Evolutionary conservation across 768 basidiomycete species (phyloP).

Genomic region (Trametes gibbosa): DNA sequence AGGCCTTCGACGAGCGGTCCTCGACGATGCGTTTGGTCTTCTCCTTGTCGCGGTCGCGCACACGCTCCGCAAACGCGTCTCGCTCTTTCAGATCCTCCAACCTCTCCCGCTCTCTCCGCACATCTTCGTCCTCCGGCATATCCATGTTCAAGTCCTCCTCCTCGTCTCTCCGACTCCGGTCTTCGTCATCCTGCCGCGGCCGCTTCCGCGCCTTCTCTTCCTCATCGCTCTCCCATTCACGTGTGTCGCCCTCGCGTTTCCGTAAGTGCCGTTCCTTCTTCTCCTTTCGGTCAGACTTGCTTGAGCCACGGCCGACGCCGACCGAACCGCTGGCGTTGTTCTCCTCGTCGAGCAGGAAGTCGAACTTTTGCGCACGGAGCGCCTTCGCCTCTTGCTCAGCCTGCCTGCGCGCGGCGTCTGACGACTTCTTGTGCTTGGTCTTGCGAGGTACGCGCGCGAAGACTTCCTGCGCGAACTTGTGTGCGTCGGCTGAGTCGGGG

Average conservation of each 20-base stretch:
- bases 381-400: conserved; percentile 75
- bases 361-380: conserved; percentile 70
- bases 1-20: conserved; percentile 79
- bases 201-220: conserved; percentile 75
- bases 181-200: conserved; percentile 46
- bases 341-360: conserved; percentile 82
- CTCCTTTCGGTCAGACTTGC: conserved; percentile 44
- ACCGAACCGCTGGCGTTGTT: conserved; percentile 38
- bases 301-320: conserved; percentile 33
- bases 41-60: conserved; percentile 79
- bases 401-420: conserved; percentile 52
- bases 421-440: conserved; percentile 60
- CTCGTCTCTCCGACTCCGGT: conserved; percentile 30
- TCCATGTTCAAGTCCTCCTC: conserved; percentile 42
- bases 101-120: conserved; percentile 68
- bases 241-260: conserved; percentile 78
- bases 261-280: conserved; percentile 61
- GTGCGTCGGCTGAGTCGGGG: conserved; percentile 76
- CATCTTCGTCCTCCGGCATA: conserved; percentile 66
- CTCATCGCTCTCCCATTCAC: conserved; percentile 90
- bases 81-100: conserved; percentile 79
- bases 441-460: conserved; percentile 77
- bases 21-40: conserved; percentile 88
- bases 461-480: conserved; percentile 76
- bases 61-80: conserved; percentile 90